A percentile compares a stretch with the other conserved stretches of the same genome.
Evolutionary conservation across 257 asterid species (phyloP).

Genomic region (Solanum neorickii): DNA sequence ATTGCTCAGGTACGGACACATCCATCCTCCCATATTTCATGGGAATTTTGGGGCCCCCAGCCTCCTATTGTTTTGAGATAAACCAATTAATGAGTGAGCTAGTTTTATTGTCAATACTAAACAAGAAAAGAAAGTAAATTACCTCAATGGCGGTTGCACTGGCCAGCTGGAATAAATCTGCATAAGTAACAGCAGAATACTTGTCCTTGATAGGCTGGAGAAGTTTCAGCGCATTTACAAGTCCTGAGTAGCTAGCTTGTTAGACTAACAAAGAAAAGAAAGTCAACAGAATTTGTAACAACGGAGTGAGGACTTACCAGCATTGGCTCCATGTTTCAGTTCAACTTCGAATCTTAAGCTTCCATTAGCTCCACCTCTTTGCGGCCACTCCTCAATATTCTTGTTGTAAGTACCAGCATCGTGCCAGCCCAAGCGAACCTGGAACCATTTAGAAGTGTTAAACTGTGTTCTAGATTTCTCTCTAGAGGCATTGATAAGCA

Average conservation of each 20-base stretch:
- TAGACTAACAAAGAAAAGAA: slow-evolving; percentile 10
- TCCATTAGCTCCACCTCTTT: slow-evolving; percentile 96
- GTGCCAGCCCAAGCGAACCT: slow-evolving; percentile 99
- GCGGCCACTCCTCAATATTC: slow-evolving; percentile 89
- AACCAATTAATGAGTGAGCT: not conserved
- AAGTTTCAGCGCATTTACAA: slow-evolving; percentile 91
- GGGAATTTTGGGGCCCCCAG: slow-evolving; percentile 95
- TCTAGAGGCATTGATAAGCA: not conserved
- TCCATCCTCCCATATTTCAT: slow-evolving; percentile 98
- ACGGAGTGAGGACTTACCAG: slow-evolving; percentile 40
- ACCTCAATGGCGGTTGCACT: slow-evolving; percentile 98
- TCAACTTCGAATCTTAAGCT: slow-evolving; percentile 90
- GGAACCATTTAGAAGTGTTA: not conserved
- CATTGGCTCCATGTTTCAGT: slow-evolving; percentile 91
- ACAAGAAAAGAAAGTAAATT: not conserved
- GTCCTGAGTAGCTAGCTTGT: slow-evolving; percentile 53
- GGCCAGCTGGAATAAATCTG: slow-evolving; percentile 92
- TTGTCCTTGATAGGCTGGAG: slow-evolving; percentile 93
- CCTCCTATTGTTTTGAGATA: slow-evolving; percentile 42
- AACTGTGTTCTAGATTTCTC: not conserved
- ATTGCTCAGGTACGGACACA: slow-evolving; percentile 69
- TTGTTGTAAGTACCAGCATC: slow-evolving; percentile 97
- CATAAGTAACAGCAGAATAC: slow-evolving; percentile 68
- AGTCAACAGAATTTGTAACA: not conserved
- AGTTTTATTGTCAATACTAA: not conserved